These are phyloP conservation scores for Zygoascus sp. DNA, from an alignment of 1,139 yeast genomes.

Conservation along the genomic window DNA sequence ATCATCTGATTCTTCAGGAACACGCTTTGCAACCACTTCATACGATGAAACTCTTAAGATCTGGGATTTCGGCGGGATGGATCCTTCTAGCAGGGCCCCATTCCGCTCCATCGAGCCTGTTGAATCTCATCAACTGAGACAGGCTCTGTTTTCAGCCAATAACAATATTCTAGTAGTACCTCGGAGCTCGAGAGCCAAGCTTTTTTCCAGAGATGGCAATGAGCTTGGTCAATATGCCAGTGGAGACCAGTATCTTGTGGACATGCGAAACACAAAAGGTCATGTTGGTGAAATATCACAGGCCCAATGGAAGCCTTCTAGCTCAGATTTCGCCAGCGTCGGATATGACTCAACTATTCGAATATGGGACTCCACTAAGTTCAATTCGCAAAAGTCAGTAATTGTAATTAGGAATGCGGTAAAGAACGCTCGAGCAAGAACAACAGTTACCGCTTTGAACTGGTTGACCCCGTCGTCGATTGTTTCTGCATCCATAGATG, in stretches of 20 bases:
- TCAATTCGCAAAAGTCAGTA: conserved; percentile 29
- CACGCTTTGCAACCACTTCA: conserved; percentile 32
- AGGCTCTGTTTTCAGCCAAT: conserved; percentile 24
- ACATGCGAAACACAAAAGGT: conserved; percentile 38
- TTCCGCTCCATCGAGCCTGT: conserved; percentile 33
- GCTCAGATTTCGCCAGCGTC: conserved; percentile 30
- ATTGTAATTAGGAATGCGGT: conserved; percentile 28
- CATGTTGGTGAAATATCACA: conserved; percentile 35
- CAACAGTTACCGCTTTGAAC: conserved; percentile 23
- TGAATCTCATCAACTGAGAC: conserved; percentile 30
- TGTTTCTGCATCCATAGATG: conserved; percentile 30
- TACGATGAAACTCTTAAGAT: conserved; percentile 31
- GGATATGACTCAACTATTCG: conserved; percentile 36
- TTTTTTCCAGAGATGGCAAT: conserved; percentile 29
- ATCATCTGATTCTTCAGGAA: conserved; percentile 32
- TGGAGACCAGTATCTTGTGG: conserved; percentile 39
- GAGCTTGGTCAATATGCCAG: conserved; percentile 29
- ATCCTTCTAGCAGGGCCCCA: conserved; percentile 25
- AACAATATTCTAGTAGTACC: conserved; percentile 29
- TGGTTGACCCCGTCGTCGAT: conserved; percentile 25
- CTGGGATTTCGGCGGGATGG: conserved; percentile 38
- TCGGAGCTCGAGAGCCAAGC: conserved; percentile 27
- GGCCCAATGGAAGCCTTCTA: conserved; percentile 35
- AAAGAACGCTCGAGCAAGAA: conserved; percentile 24
- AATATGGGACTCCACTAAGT: conserved; percentile 34